Conservation (phyloP, 495 filamentous ascomycete genomes). For the Penicillium paradoxum region DNA sequence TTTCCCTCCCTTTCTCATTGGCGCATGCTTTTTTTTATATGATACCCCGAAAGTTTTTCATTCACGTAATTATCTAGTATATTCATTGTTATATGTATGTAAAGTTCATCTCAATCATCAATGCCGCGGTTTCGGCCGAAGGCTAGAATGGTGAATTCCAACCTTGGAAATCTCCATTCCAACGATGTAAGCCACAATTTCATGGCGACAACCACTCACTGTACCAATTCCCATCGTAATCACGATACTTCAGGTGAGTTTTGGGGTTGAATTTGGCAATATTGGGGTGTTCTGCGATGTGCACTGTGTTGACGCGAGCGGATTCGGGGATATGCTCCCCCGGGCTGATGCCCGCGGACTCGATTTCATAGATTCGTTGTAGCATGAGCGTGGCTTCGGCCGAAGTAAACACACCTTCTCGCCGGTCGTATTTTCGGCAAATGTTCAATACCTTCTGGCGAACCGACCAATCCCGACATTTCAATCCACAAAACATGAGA, state of each 20-base stretch:
- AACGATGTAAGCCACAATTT: neutral
- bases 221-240: neutral
- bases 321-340: neutral
- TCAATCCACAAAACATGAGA: conserved; percentile 7
- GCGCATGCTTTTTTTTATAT: neutral
- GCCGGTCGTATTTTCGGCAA: conserved; percentile 1
- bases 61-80: neutral
- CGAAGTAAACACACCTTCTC: neutral
- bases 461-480: conserved; percentile 10
- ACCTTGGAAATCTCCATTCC: neutral
- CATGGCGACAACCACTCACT: neutral
- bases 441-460: conserved; percentile 3
- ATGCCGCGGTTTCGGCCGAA: neutral
- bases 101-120: neutral
- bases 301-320: neutral
- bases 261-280: neutral
- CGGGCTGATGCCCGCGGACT: neutral
- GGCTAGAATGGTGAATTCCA: too few relatives aligned
- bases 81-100: neutral
- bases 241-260: neutral
- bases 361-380: neutral
- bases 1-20: too few relatives aligned
- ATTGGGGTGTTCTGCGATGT: neutral
- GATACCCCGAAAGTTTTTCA: neutral
- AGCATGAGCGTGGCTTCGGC: neutral